A percentile compares a stretch with the other conserved stretches of the same genome.
Evolutionary conservation across 352 stramenopile genomes (phyloP).

Genomic region (Phytophthora agathidicida): DNA sequence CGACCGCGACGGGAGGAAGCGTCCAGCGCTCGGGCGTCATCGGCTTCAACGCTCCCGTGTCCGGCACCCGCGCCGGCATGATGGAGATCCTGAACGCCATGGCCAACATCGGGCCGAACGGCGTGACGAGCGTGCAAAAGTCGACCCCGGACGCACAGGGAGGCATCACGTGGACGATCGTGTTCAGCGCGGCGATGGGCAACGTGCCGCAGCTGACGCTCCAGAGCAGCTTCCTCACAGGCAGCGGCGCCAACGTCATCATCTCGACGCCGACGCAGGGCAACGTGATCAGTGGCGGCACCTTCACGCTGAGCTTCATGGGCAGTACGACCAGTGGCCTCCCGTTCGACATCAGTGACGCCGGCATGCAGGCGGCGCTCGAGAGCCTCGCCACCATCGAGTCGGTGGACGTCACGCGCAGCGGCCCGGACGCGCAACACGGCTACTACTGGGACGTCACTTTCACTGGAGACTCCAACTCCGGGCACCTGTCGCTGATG

Average conservation of each 20-base stretch:
- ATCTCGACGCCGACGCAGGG: constrained; percentile 62
- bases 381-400: constrained; percentile 65
- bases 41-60: constrained; percentile 72
- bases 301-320: constrained; percentile 93
- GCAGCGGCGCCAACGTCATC: constrained; percentile 70
- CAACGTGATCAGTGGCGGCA: constrained; percentile 80
- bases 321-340: constrained; percentile 90
- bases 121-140: constrained; percentile 66
- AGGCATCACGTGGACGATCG: constrained; percentile 94
- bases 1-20: constrained; percentile 80
- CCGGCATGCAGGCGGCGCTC: constrained; percentile 62
- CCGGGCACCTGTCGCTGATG: constrained; percentile 64
- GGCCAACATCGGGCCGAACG: constrained; percentile 66
- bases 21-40: constrained; percentile 94
- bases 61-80: constrained; percentile 54
- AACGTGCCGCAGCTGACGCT: constrained; percentile 68
- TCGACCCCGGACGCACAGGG: constrained; percentile 76
- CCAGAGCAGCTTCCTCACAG: constrained; percentile 70
- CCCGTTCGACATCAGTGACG: constrained; percentile 76
- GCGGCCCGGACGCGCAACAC: constrained; percentile 55
- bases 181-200: constrained; percentile 73
- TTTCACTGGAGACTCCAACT: constrained; percentile 74
- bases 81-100: constrained; percentile 83
- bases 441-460: constrained; percentile 83
- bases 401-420: constrained; percentile 62